Evolutionary conservation across 1,284 basidiomycete species (phyloP).

Genomic region (Takashimella tepidaria): DNA sequence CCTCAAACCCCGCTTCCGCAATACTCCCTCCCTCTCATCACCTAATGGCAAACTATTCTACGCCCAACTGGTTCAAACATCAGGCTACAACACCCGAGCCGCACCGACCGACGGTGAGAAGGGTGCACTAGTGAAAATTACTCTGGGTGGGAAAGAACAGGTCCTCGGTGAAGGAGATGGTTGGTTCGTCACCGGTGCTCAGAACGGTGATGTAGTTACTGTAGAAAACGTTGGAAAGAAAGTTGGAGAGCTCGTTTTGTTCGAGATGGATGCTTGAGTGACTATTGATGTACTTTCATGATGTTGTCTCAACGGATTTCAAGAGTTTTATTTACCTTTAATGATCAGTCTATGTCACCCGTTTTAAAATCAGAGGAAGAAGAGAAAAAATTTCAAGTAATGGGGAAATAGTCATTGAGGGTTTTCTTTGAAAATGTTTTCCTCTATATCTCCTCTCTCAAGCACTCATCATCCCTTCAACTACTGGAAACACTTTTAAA

Average conservation of each 20-base stretch:
- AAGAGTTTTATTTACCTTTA: no score
- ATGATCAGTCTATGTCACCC: no score
- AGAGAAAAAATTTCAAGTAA: no score
- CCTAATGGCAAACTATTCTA: slow-evolving; percentile 42
- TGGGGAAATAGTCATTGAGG: no score
- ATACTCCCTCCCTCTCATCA: slow-evolving; percentile 5
- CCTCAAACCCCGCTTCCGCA: slow-evolving; percentile 50
- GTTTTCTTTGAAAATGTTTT: no score
- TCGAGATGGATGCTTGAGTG: slow-evolving; percentile 55
- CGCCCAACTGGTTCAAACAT: slow-evolving; percentile 58
- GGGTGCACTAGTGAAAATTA: slow-evolving; percentile 26
- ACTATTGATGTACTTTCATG: no score
- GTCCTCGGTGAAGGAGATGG: slow-evolving; percentile 64
- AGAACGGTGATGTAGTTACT: slow-evolving; percentile 50
- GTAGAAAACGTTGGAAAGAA: slow-evolving; percentile 58
- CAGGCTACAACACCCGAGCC: slow-evolving; percentile 62
- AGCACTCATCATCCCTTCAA: no score
- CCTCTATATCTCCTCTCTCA: no score
- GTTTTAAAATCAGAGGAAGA: no score
- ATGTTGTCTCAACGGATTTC: no score
- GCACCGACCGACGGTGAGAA: slow-evolving; percentile 26
- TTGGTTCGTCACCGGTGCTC: slow-evolving; percentile 58
- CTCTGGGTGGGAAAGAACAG: slow-evolving; percentile 45
- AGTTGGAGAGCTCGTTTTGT: slow-evolving; percentile 64
- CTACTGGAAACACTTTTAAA: no score